These are phyloP conservation scores for Rossbeevera mucosa DNA, from an alignment of 768 basidiomycete genomes.

Conservation along the genomic window DNA sequence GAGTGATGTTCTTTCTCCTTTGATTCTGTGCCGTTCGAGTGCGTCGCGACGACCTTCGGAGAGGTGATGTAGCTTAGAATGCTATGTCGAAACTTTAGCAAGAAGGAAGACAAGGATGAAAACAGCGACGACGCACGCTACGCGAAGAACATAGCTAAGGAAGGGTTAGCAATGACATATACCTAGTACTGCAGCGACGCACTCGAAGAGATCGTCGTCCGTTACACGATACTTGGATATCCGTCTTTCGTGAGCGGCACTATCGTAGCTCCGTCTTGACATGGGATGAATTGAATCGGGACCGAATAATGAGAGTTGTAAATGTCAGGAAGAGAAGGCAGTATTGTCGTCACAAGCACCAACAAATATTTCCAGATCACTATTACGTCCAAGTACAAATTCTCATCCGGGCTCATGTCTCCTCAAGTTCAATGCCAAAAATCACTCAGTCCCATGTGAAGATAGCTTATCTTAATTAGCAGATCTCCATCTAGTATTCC, in stretches of 20 bases:
- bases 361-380: constrained; percentile 17
- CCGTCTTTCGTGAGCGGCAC: constrained; percentile 66
- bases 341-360: constrained; percentile 18
- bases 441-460: background rate
- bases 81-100: constrained; percentile 35
- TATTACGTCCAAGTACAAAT: background rate
- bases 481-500: constrained; percentile 12
- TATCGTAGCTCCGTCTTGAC: constrained; percentile 76
- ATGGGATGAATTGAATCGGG: constrained; percentile 30
- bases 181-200: constrained; percentile 26
- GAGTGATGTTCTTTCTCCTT: constrained; percentile 65
- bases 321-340: background rate
- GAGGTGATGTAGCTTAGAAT: constrained; percentile 67
- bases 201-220: constrained; percentile 88
- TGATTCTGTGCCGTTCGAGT: constrained; percentile 33
- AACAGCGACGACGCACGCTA: constrained; percentile 57
- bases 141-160: constrained; percentile 72
- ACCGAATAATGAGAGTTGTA: constrained; percentile 1
- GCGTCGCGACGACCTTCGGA: constrained; percentile 44
- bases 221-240: constrained; percentile 72
- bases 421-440: background rate
- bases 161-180: constrained; percentile 9
- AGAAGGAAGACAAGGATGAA: constrained; percentile 2
- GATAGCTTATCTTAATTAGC: background rate
- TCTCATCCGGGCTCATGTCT: background rate